phyloP scores from a whole-genome alignment of 2,329 filamentous ascomycete species.

The Exophiala bonariae region DNA sequence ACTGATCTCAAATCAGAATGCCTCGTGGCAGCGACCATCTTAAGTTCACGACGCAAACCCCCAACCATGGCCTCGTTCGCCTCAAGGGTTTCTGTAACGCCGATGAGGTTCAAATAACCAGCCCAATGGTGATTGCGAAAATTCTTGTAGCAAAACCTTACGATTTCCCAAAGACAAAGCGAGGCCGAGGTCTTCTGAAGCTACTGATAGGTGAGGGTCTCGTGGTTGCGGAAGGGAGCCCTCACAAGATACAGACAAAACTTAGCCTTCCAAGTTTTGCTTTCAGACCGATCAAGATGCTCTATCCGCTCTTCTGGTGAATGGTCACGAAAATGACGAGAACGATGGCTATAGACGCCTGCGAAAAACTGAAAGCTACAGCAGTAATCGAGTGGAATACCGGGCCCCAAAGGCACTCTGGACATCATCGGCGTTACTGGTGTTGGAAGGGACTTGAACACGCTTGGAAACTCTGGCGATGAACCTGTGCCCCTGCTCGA shows the following conservation, averaged over 20 bases:
- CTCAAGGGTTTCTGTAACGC: slow-evolving; percentile 63
- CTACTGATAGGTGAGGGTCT: slow-evolving; percentile 42
- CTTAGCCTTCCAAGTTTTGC: slow-evolving; percentile 78
- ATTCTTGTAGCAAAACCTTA: slow-evolving; percentile 68
- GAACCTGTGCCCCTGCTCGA: slow-evolving; percentile 59
- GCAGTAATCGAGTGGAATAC: slow-evolving; percentile 53
- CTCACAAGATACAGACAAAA: slow-evolving; percentile 76
- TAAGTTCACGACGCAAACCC: slow-evolving; percentile 57
- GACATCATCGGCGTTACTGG: slow-evolving; percentile 70
- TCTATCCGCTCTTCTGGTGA: slow-evolving; percentile 82
- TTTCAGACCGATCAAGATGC: slow-evolving; percentile 77
- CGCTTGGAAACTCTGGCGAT: slow-evolving; percentile 61
- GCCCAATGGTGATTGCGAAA: slow-evolving; percentile 65
- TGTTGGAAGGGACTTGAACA: slow-evolving; percentile 68
- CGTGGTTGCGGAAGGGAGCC: slow-evolving; percentile 82
- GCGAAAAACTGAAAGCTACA: slow-evolving; percentile 30
- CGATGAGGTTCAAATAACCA: slow-evolving; percentile 61
- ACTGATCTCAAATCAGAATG: slow-evolving; percentile 34
- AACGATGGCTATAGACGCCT: slow-evolving; percentile 52
- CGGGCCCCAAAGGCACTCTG: slow-evolving; percentile 61
- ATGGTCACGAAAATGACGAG: slow-evolving; percentile 69
- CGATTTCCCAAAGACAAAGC: slow-evolving; percentile 64
- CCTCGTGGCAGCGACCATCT: slow-evolving; percentile 38
- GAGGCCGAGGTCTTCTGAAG: slow-evolving; percentile 42
- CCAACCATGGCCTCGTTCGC: slow-evolving; percentile 69